Percentiles rank a stretch among this genome's conserved stretches.
Conservation (phyloP, 139 green algal species). For the Chlorella sp. region DNA sequence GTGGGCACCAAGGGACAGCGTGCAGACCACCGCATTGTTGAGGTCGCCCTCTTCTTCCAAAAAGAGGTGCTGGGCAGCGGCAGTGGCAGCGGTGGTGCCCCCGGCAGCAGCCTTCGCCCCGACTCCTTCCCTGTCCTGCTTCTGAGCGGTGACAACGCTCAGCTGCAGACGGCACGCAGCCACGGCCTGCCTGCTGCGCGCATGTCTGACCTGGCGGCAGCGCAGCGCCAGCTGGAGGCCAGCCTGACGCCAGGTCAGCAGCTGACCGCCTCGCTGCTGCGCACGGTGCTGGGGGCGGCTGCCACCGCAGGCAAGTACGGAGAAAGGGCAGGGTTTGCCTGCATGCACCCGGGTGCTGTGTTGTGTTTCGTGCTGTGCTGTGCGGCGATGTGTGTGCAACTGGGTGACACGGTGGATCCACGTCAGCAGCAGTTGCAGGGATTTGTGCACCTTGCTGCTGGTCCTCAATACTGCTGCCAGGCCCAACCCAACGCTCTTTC, state of each 20-base stretch:
- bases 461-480: neutral
- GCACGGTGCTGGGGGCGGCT: conserved; percentile 8
- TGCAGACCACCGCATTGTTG: conserved; percentile 63
- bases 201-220: conserved; percentile 31
- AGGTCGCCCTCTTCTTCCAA: conserved; percentile 83
- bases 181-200: conserved; percentile 76
- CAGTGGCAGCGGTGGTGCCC: neutral
- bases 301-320: conserved; percentile 1
- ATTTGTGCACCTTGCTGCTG: neutral
- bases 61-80: conserved; percentile 45
- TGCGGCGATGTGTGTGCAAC: too few species aligned
- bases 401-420: neutral
- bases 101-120: neutral
- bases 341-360: neutral
- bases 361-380: neutral
- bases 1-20: conserved; percentile 56
- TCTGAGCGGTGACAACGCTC: conserved; percentile 80
- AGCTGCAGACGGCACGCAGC: conserved; percentile 66
- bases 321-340: too few species aligned
- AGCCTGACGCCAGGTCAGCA: neutral
- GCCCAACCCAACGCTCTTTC: too few species aligned
- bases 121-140: conserved; percentile 72
- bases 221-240: neutral
- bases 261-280: conserved; percentile 35
- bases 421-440: neutral